Conservation (phyloP, 2,329 filamentous ascomycete genomes). For the Zymoseptoria tritici region DNA sequence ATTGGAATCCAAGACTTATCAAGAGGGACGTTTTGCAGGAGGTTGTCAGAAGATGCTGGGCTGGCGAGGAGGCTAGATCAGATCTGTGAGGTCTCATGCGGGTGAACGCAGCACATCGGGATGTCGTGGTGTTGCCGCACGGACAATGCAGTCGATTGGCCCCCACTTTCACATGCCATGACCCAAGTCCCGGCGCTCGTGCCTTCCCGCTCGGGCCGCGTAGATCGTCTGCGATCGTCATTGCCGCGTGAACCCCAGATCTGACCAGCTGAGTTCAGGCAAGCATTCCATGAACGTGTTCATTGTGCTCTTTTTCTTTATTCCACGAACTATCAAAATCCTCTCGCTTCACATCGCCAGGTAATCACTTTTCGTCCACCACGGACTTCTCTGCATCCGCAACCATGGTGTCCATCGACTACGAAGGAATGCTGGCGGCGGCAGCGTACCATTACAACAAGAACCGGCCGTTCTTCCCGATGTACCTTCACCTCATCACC, state of each 20-base stretch:
- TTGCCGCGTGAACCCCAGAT: background rate
- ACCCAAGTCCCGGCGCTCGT: background rate
- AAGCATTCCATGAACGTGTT: background rate
- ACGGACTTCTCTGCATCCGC: background rate
- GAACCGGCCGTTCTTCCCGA: constrained; percentile 42
- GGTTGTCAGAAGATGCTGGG: constrained; percentile 53
- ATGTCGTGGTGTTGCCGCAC: background rate
- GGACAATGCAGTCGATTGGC: background rate
- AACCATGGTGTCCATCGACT: constrained; percentile 2
- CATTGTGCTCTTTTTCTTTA: background rate
- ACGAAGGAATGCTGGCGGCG: constrained; percentile 4
- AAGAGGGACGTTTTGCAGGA: constrained; percentile 48
- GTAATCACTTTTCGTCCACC: background rate
- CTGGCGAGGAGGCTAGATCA: constrained; percentile 50
- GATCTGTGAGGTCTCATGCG: constrained; percentile 36
- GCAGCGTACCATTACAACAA: constrained; percentile 12
- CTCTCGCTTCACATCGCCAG: background rate
- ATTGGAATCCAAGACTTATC: constrained; percentile 52
- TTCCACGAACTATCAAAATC: constrained; percentile 4
- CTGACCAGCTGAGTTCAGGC: background rate
- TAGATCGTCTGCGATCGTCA: background rate
- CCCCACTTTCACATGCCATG: background rate
- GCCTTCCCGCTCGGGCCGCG: background rate
- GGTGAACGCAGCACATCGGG: background rate
- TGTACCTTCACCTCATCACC: constrained; percentile 54